These are phyloP conservation scores for Tirmania nivea DNA, from an alignment of 495 filamentous ascomycete genomes.

Conservation along the genomic window DNA sequence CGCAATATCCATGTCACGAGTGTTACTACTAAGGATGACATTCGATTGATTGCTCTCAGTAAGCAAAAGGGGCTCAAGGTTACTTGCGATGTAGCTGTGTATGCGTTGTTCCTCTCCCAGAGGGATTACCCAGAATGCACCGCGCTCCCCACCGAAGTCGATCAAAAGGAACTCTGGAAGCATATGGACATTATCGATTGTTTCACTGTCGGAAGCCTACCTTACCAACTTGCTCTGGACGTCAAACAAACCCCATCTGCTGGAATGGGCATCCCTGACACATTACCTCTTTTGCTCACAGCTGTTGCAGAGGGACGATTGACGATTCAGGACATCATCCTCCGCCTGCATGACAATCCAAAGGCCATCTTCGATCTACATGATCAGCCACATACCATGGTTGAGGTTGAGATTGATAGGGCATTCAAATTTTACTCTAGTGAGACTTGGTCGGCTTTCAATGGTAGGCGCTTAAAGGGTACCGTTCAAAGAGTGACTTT, in stretches of 20 bases:
- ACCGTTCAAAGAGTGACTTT: constrained; percentile 62
- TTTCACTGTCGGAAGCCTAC: constrained; percentile 65
- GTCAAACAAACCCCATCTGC: constrained; percentile 31
- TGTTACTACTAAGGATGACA: constrained; percentile 64
- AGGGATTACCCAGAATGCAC: constrained; percentile 50
- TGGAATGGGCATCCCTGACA: constrained; percentile 49
- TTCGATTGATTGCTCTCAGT: constrained; percentile 54
- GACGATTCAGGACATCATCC: constrained; percentile 49
- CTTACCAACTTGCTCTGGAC: constrained; percentile 49
- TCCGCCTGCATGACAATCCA: constrained; percentile 56
- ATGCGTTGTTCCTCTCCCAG: constrained; percentile 56
- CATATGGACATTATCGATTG: constrained; percentile 57
- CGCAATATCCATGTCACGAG: constrained; percentile 69
- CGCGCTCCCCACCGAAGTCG: constrained; percentile 43
- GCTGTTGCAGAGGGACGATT: constrained; percentile 56
- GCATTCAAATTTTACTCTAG: constrained; percentile 22
- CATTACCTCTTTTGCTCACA: constrained; percentile 56
- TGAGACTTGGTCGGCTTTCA: constrained; percentile 55
- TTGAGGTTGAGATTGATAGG: constrained; percentile 51
- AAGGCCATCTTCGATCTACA: constrained; percentile 74
- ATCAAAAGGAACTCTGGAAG: constrained; percentile 63
- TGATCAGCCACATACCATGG: constrained; percentile 49
- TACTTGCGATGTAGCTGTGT: constrained; percentile 67
- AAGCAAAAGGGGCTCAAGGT: constrained; percentile 69
- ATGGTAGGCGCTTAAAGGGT: constrained; percentile 46